A percentile compares a stretch with the other conserved stretches of the same genome.
phyloP scores from a whole-genome alignment of 2,329 filamentous ascomycete species.

The Fusarium staphyleae region DNA sequence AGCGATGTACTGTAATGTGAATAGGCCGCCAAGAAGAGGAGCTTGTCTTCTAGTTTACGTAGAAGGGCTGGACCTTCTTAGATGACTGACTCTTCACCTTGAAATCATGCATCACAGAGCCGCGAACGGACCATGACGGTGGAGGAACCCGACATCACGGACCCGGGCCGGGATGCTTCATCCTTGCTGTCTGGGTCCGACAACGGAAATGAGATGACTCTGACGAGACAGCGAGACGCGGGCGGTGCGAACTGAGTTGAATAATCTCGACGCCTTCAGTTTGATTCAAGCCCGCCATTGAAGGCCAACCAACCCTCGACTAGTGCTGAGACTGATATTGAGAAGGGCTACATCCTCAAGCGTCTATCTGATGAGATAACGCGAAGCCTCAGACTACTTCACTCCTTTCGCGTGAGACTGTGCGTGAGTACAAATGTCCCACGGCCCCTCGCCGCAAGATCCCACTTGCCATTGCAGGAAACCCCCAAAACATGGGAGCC shows the following conservation, averaged over 20 bases:
- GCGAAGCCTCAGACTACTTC: neutral
- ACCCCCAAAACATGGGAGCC: constrained; percentile 2
- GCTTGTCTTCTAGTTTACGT: constrained; percentile 15
- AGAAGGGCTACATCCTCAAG: neutral
- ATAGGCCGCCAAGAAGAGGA: constrained; percentile 22
- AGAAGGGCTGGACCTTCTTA: constrained; percentile 2
- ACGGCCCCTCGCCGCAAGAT: constrained; percentile 1
- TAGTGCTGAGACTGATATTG: no score
- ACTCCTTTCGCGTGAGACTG: neutral
- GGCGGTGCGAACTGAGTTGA: neutral
- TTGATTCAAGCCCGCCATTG: neutral
- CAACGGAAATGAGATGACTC: constrained; percentile 7
- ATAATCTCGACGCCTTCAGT: neutral
- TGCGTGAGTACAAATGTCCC: neutral
- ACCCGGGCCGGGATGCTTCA: constrained; percentile 3
- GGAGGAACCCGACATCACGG: neutral
- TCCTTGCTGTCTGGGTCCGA: neutral
- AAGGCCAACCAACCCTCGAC: neutral
- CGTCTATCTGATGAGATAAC: neutral
- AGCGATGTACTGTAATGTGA: neutral
- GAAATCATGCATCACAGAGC: neutral
- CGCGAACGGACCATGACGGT: constrained; percentile 1
- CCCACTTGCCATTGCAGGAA: constrained; percentile 8
- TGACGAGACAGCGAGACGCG: neutral
- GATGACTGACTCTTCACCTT: neutral